Evolutionary conservation across 164 flowering plant genomes (phyloP).

Genomic region (Nelumbo lutea): DNA sequence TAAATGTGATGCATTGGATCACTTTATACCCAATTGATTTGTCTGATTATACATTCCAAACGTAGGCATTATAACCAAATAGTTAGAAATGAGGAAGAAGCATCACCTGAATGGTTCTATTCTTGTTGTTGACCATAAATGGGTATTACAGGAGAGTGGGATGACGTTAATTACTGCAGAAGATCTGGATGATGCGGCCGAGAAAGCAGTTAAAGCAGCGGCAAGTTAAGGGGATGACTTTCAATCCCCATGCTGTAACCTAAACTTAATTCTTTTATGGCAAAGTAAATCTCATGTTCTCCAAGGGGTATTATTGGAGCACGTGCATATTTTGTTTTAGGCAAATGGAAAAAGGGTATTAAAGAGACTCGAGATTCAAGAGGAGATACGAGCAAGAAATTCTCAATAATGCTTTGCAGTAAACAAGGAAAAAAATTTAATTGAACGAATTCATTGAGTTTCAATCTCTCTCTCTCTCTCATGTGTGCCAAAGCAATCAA

Average conservation of each 20-base stretch:
- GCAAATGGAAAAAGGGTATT: background rate
- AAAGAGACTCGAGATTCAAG: too few species aligned
- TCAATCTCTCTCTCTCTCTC: too few species aligned
- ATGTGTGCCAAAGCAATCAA: too few species aligned
- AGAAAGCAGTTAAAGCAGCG: conserved; percentile 83
- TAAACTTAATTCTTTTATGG: conserved; percentile 1
- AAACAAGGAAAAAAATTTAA: too few species aligned
- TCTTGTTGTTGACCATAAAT: background rate
- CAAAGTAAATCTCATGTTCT: background rate
- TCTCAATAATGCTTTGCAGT: conserved; percentile 8
- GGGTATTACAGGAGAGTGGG: conserved; percentile 47
- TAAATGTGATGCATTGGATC: conserved; percentile 17
- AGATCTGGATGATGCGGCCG: conserved; percentile 95
- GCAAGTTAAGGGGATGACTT: conserved; percentile 11
- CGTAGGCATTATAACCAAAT: background rate
- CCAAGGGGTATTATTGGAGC: background rate
- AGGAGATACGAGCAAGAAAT: background rate
- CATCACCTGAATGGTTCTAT: background rate
- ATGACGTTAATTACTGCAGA: conserved; percentile 86
- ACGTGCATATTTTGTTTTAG: background rate
- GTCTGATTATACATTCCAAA: background rate
- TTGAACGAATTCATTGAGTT: background rate
- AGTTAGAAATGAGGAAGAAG: background rate
- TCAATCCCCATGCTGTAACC: background rate
- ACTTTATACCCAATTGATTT: background rate